phyloP scores from a whole-genome alignment of 2,329 filamentous ascomycete genomes.

The Beauveria australis region DNA sequence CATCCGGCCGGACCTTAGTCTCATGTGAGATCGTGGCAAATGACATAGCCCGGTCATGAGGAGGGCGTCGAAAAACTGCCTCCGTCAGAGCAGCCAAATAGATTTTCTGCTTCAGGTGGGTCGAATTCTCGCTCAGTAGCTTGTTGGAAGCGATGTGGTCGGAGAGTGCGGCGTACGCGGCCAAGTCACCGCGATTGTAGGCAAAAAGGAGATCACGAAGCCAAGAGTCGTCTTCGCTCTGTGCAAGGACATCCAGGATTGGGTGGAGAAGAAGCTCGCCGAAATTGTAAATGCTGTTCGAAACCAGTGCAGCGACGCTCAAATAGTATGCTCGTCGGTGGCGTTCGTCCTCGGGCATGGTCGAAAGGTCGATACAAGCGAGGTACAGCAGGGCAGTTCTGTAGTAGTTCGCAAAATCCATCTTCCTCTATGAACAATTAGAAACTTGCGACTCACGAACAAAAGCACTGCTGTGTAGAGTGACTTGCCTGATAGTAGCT shows the following conservation, averaged over 20 bases:
- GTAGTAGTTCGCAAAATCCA: constrained; percentile 95
- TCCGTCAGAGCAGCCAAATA: constrained; percentile 94
- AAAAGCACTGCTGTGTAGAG: neutral
- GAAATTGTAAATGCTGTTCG: constrained; percentile 97
- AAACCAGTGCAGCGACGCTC: constrained; percentile 84
- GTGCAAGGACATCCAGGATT: constrained; percentile 73
- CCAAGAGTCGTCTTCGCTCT: constrained; percentile 71
- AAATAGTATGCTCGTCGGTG: constrained; percentile 84
- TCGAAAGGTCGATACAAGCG: constrained; percentile 80
- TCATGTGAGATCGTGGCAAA: constrained; percentile 83
- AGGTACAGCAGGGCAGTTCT: constrained; percentile 96
- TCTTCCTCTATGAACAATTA: constrained; percentile 45
- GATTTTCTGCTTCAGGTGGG: constrained; percentile 93
- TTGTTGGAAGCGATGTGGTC: constrained; percentile 73
- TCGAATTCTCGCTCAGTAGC: constrained; percentile 69
- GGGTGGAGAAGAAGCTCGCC: constrained; percentile 97
- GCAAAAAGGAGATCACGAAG: constrained; percentile 92
- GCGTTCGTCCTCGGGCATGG: constrained; percentile 66
- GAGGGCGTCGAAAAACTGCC: constrained; percentile 89
- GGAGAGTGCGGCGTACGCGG: constrained; percentile 74
- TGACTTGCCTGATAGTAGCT: constrained; percentile 72
- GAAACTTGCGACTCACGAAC: neutral
- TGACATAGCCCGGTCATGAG: constrained; percentile 90
- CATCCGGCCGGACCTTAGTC: constrained; percentile 81
- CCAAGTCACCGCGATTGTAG: constrained; percentile 91